Base-by-base conservation (phyloP, 2,329 filamentous ascomycete species). In the Pseudogymnoascus sp. region DNA sequence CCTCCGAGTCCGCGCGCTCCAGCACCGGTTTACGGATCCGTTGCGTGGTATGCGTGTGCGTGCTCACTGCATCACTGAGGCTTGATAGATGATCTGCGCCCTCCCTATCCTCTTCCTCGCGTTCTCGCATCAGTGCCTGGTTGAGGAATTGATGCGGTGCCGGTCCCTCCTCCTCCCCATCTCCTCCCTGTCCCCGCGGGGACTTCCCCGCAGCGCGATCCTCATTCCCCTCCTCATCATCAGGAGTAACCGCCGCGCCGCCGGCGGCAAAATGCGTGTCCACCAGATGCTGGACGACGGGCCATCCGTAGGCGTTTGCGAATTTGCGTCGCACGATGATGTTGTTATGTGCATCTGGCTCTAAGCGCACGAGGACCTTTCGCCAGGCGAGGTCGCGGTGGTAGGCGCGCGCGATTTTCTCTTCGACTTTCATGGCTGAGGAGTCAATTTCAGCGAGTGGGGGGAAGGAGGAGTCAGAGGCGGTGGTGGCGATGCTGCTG, bases 311-410 rank as follows among this genome's bases (percentile, higher is more conserved):
- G 0, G 94, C 94, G 71, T 99, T 99, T 63, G 92, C 88, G 74
- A 99, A 99, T 87, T 92, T 96, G 63, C 94, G 88, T 14, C 94
- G 88, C 23, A 99, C 94, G 65, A 97, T 89, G 68, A 99, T 96
- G 75, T 99, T 99, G 76, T 99, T 99, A 77, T 99, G 94, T 0
- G 94, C 94, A 75, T 99, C 94, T 0, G 94, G 94, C 73, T 99
- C 93, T 2, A 99, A 81, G 62, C 94, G 89, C 12, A 99, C 94
- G 3, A 99, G 84, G 1, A 99, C 94, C 73, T 99, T 99, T 53
- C 94, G 89, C 94, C 94, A 99, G 1, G 91, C 90, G 18, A 99
- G 77, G 66, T 91, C 91, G 11, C 87, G 86, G 74, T 99, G 94
- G 76, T 99, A 99, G 12, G 92, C 94, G 56, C 94, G 85, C 1